Evolutionary conservation across 192 early-diverging fungal species (phyloP).

Genomic region (Obelidium mucronatum): DNA sequence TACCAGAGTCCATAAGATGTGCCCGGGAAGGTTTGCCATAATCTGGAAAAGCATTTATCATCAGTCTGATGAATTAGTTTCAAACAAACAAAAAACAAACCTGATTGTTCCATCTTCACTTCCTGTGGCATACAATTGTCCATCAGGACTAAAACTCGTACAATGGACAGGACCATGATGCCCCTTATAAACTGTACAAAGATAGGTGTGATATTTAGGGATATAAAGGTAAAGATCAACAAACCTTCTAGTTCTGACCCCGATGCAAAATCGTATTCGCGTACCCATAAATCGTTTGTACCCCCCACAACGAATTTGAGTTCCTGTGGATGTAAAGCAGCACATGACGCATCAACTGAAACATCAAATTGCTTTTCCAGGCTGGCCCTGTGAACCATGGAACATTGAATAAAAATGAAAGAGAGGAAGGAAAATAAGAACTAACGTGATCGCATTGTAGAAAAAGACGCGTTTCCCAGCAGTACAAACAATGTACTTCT

Average conservation of each 20-base stretch:
- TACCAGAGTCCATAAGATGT: conserved; percentile 83
- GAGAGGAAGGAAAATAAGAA: conserved; percentile 25
- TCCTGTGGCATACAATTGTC: conserved; percentile 89
- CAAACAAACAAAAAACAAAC: background rate
- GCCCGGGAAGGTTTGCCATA: conserved; percentile 89
- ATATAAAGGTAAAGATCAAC: background rate
- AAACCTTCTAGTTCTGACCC: conserved; percentile 70
- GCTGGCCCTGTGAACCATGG: conserved; percentile 35
- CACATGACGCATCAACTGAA: conserved; percentile 71
- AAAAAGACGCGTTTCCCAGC: conserved; percentile 78
- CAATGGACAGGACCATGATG: conserved; percentile 92
- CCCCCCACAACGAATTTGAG: conserved; percentile 83
- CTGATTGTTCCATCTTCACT: conserved; percentile 89
- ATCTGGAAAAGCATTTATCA: conserved; percentile 20
- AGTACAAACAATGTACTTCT: conserved; percentile 76
- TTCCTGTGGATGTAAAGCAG: conserved; percentile 82
- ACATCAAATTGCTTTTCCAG: conserved; percentile 46
- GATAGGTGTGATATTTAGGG: conserved; percentile 47
- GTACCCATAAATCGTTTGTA: conserved; percentile 81
- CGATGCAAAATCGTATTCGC: conserved; percentile 82
- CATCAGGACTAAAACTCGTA: conserved; percentile 91
- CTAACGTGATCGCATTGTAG: conserved; percentile 74
- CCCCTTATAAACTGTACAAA: conserved; percentile 75
- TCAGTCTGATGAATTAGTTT: background rate
- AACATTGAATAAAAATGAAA: conserved; percentile 1